Evolutionary conservation across 306 rosid genomes (phyloP), one percentile per base, ranked within the genome.

Genomic region (Gastrolobium villosum): DNA sequence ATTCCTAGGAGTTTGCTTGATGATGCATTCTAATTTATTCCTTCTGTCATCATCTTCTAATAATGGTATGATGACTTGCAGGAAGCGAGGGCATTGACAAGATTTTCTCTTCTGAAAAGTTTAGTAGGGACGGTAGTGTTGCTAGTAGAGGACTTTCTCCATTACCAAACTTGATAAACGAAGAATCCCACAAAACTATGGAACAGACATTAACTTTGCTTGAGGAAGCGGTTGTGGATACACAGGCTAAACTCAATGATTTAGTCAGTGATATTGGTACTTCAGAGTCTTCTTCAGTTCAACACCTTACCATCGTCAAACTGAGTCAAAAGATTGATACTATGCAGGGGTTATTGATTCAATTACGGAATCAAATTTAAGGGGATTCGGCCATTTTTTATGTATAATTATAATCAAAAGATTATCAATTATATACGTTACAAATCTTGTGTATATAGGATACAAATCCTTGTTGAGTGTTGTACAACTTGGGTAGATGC

Each of bases 41-140:
- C 32, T 56, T 40, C 7, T 72, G 26, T 44, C 2, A 26, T 76
- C 10, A 10, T 61, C 5, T 43, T 63, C 69, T 73, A 44, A 52
- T 43, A 32, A 77, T 74, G 79, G 41, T 31, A 57, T 59, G 60
- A 67, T 66, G 57, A 78, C 66, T 72, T 81, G 88, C 95, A 94
- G 98, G 98, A 83, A 94, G 88, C 40, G 98, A 88, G 64, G 97
- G 98, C 75, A 84, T 94, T 52, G 92, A 92, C 84, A 94, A 87
- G 82, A 83, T 94, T 57, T 92, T 92, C 87, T 81, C 93, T 45
- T 70, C 91, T 7, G 87, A 83, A 68, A 92, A 85, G 86, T 72
- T 62, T 65, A 83, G 87, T 79, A 83, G 91, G 68, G 87, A 86
- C 4, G 79, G 88, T 41, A 91, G 87, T 79, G 63, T 79, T 60